Conservation (phyloP, 768 basidiomycete genomes). For the Coprinopsis strossmayeri region DNA sequence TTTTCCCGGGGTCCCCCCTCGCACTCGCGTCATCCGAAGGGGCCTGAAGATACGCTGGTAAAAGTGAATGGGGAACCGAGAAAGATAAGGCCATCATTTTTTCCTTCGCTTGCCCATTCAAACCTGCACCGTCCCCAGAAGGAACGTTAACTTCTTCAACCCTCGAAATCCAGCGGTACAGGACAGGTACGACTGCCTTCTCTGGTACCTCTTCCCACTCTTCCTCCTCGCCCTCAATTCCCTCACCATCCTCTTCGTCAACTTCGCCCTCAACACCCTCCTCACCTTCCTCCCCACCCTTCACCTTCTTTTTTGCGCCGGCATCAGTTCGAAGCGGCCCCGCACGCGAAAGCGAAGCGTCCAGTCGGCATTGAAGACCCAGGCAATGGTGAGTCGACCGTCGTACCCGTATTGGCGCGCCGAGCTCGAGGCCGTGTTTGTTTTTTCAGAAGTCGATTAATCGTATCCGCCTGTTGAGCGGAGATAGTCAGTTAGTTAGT, state of each 20-base stretch:
- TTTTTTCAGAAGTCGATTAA: slow-evolving; percentile 84
- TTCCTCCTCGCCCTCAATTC: slow-evolving; percentile 14
- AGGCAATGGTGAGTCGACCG: slow-evolving; percentile 24
- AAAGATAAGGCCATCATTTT: no score
- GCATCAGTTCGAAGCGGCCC: slow-evolving; percentile 28
- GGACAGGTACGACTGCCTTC: slow-evolving; percentile 34
- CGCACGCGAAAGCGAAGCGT: slow-evolving; percentile 13
- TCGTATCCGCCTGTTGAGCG: slow-evolving; percentile 64
- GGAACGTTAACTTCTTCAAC: slow-evolving; percentile 13
- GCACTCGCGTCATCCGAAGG: no score
- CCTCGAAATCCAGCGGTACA: slow-evolving; percentile 67
- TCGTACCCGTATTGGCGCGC: slow-evolving; percentile 34
- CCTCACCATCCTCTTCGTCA: slow-evolving; percentile 31
- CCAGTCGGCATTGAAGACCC: slow-evolving; percentile 10
- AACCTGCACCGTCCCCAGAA: no score
- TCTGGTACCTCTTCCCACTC: slow-evolving; percentile 22
- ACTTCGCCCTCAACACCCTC: slow-evolving; percentile 29
- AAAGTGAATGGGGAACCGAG: no score
- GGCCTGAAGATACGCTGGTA: no score
- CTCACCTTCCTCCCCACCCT: slow-evolving; percentile 32
- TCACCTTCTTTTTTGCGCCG: slow-evolving; percentile 36
- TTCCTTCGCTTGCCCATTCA: no score
- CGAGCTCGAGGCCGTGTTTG: slow-evolving; percentile 64
- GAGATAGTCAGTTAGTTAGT: neutral
- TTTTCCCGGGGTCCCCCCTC: no score